phyloP scores from a whole-genome alignment of 495 filamentous ascomycete genomes.

The Annulohypoxylon bovei region DNA sequence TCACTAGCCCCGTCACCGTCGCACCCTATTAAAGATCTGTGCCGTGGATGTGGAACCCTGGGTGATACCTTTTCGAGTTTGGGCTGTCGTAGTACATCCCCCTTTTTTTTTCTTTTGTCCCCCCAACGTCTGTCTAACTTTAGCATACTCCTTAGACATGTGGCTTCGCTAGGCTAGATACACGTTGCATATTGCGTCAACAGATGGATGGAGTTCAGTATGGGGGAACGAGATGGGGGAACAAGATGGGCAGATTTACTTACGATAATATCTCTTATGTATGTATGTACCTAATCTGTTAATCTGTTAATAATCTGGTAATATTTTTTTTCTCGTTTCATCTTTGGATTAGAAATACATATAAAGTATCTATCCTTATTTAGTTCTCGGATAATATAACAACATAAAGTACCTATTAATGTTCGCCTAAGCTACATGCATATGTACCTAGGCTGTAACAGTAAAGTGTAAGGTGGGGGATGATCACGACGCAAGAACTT shows the following conservation, averaged over 20 bases:
- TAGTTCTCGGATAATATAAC: slow-evolving; percentile 3
- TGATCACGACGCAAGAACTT: slow-evolving; percentile 8
- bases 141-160: slow-evolving; percentile 28
- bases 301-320: neutral
- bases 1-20: slow-evolving; percentile 16
- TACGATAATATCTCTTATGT: neutral
- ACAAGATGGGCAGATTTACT: neutral
- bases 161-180: slow-evolving; percentile 24
- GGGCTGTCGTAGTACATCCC: neutral
- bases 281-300: neutral
- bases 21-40: slow-evolving; percentile 14
- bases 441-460: neutral
- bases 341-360: neutral
- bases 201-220: neutral
- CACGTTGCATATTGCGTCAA: slow-evolving; percentile 27
- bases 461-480: slow-evolving; percentile 14
- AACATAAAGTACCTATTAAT: slow-evolving; percentile 9
- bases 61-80: slow-evolving; percentile 2
- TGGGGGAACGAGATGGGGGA: neutral
- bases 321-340: neutral
- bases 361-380: too few relatives aligned
- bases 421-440: neutral
- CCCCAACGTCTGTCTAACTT: slow-evolving; percentile 11
- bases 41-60: slow-evolving; percentile 26
- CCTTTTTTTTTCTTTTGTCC: slow-evolving; percentile 6